Evolutionary conservation across 1,139 yeast genomes (phyloP), one percentile per base, ranked within the genome.

Genomic region (Chernovozyma sophiae-reginae): DNA sequence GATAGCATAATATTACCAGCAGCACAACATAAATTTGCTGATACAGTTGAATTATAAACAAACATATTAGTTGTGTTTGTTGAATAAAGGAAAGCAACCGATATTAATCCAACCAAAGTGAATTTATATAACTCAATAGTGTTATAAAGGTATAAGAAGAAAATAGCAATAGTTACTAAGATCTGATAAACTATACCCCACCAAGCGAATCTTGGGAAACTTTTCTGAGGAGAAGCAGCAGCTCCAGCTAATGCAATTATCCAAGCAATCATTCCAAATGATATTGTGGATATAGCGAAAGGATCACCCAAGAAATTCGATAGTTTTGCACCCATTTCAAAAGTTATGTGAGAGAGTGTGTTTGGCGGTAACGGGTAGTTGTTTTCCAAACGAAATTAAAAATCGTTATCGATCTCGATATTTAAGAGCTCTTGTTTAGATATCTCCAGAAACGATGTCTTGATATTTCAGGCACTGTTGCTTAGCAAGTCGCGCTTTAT

Each of bases 141-240:
- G 58, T 85, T 82, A 51, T 77, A 76, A 39, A 81, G 71, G 49
- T 87, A 84, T 27, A 86, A 65, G 30, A 78, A 53, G 22, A 81
- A 61, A 35, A 89, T 70, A 25, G 74, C 59, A 6, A 68, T 40
- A 23, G 86, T 72, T 29, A 87, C 54, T 26, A 85, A 47, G 25
- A 89, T 66, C 62, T 92, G 80, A 53, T 80, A 92, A 6, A 85
- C 92, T n/a, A 92, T 62, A 3, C 96, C 96, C 98, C 98, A 92
- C 98, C 98, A 92, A 7, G 94, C 77, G 59, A 92, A 85, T 46
- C 79, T 77, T 2, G 96, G 97, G 56, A 81, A 86, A 11, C 49
- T 51, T 31, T 48, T 50, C 10, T 72, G 62, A 14, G 68, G 58
- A 13, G 81, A 64, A 1, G 94, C 81, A 13, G 85, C 81, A 11